Conservation (phyloP, 2,329 filamentous ascomycete genomes). For the Trichoderma cornu-damae region DNA sequence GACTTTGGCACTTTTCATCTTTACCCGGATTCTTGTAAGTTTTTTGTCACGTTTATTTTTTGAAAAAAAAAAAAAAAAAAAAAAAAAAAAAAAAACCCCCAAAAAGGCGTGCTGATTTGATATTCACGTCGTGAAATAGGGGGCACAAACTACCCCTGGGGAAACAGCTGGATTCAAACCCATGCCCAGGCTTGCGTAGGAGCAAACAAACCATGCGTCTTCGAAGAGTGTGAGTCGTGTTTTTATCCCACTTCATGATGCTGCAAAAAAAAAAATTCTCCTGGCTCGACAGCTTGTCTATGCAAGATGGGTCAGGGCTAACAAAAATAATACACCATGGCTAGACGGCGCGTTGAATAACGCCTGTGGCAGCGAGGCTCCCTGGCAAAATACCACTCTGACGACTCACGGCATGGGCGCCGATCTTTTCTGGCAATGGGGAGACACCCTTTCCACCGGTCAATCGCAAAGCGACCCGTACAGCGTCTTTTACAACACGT, state of each 20-base stretch:
- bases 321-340: not conserved
- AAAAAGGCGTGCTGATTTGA: no score
- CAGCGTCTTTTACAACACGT: conserved; percentile 41
- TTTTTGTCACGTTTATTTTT: conserved; percentile 19
- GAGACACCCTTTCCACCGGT: conserved; percentile 39
- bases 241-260: not conserved
- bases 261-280: no score
- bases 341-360: conserved; percentile 26
- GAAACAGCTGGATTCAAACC: conserved; percentile 22
- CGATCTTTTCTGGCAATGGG: conserved; percentile 40
- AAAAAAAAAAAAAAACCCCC: no score
- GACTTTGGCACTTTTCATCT: conserved; percentile 41
- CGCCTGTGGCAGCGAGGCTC: conserved; percentile 42
- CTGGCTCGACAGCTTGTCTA: not conserved
- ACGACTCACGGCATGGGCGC: conserved; percentile 30
- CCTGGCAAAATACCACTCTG: conserved; percentile 38
- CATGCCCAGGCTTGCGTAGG: conserved; percentile 28
- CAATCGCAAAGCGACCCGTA: conserved; percentile 41
- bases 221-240: conserved; percentile 31
- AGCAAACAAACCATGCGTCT: conserved; percentile 30
- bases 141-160: conserved; percentile 21
- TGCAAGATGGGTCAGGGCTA: no score
- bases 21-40: conserved; percentile 30
- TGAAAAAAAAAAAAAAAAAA: no score
- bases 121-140: not conserved